Evolutionary conservation across 352 stramenopile genomes (phyloP).

Genomic region (Phytophthora cajani): DNA sequence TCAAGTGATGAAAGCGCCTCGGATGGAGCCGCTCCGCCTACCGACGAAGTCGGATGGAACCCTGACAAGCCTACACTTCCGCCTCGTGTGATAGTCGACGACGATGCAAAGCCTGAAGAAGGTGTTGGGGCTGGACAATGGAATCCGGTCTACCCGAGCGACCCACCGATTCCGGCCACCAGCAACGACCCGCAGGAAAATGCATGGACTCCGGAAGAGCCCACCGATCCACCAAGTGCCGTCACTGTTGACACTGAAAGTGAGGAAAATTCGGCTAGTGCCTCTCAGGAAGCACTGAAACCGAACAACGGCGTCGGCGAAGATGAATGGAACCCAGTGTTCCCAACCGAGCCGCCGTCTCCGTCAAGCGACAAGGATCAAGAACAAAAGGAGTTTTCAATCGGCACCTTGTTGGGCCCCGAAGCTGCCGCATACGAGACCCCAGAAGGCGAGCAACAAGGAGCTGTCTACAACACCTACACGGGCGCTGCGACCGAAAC

Average conservation of each 20-base stretch:
- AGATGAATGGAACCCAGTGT: conserved; percentile 6
- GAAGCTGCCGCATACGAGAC: neutral
- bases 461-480: conserved; percentile 6
- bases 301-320: neutral
- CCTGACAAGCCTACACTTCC: conserved; percentile 15
- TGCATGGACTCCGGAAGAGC: conserved; percentile 10
- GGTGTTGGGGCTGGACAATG: conserved; percentile 13
- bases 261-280: conserved; percentile 1
- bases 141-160: conserved; percentile 21
- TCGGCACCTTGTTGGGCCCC: neutral
- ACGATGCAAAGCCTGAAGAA: conserved; percentile 3
- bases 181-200: neutral
- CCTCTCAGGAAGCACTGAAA: neutral
- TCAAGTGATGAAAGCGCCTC: neutral
- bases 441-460: neutral
- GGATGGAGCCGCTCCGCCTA: neutral
- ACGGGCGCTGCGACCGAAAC: neutral
- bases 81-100: conserved; percentile 7
- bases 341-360: conserved; percentile 5
- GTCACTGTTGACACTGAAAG: neutral
- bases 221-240: conserved; percentile 6
- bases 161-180: conserved; percentile 8
- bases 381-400: neutral
- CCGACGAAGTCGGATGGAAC: conserved; percentile 11
- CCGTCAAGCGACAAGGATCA: neutral